These are phyloP conservation scores for Xylaria hypoxylon DNA, from an alignment of 2,329 filamentous ascomycete species.

Conservation along the genomic window DNA sequence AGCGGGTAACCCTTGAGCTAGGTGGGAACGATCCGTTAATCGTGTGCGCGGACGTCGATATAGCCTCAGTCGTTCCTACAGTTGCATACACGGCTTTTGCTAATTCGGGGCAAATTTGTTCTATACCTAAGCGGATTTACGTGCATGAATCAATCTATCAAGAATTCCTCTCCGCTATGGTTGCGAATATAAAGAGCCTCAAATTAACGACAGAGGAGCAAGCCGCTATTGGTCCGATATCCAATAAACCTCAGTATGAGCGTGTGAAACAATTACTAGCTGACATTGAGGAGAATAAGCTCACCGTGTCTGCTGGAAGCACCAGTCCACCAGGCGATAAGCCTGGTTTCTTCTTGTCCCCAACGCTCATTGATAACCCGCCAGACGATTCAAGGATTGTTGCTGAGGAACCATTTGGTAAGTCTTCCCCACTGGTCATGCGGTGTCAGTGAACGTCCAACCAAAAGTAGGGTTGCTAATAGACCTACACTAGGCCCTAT, in stretches of 20 bases:
- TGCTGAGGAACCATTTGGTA: slow-evolving; percentile 42
- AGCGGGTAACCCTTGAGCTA: slow-evolving; percentile 71
- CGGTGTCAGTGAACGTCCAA: too few relatives aligned
- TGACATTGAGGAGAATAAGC: background rate
- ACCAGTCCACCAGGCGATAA: background rate
- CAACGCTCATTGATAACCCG: slow-evolving; percentile 42
- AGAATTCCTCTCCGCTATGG: too few relatives aligned
- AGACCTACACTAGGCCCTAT: slow-evolving; percentile 47
- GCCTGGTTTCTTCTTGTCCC: slow-evolving; percentile 7
- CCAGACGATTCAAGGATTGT: slow-evolving; percentile 42
- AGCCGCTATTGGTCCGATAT: too few relatives aligned
- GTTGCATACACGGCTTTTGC: slow-evolving; percentile 54
- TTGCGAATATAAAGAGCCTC: too few relatives aligned
- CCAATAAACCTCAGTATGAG: too few relatives aligned
- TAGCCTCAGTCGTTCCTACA: slow-evolving; percentile 32
- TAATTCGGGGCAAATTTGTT: slow-evolving; percentile 65
- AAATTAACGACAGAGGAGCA: too few relatives aligned
- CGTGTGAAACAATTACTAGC: slow-evolving; percentile 57
- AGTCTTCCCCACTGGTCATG: too few relatives aligned
- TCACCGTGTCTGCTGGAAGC: background rate
- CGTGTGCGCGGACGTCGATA: slow-evolving; percentile 66
- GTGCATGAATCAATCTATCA: slow-evolving; percentile 51
- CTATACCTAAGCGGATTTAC: slow-evolving; percentile 64
- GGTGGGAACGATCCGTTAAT: slow-evolving; percentile 72
- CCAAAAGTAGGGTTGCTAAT: too few relatives aligned